A percentile compares a stretch with the other conserved stretches of the same genome.
Conservation (phyloP, 2,329 filamentous ascomycete genomes). For the Monosporascus sp. region DNA sequence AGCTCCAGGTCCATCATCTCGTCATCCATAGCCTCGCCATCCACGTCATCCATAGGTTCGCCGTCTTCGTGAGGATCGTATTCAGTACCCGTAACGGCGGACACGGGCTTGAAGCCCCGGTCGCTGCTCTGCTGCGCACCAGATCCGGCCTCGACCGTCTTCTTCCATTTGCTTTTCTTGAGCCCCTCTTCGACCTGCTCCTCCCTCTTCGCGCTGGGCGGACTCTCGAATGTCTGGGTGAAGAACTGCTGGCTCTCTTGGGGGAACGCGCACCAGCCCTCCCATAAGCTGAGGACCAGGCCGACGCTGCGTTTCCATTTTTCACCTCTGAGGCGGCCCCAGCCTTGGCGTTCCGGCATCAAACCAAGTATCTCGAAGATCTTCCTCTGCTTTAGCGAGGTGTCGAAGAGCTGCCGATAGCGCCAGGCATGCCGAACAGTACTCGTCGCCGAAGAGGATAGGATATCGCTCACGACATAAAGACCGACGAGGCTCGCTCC, state of each 20-base stretch:
- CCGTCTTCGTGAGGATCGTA: conserved; percentile 34
- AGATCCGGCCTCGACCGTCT: conserved; percentile 42
- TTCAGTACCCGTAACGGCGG: conserved; percentile 12
- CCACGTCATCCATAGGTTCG: conserved; percentile 34
- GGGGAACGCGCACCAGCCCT: conserved; percentile 69
- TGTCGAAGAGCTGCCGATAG: conserved; percentile 76
- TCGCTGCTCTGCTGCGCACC: conserved; percentile 15
- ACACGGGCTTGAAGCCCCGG: conserved; percentile 22
- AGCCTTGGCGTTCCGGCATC: conserved; percentile 66
- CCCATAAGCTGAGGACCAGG: conserved; percentile 66
- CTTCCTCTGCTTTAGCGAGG: conserved; percentile 59
- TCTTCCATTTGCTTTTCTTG: conserved; percentile 46
- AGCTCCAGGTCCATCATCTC: conserved; percentile 44
- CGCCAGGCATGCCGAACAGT: conserved; percentile 82
- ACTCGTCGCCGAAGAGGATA: conserved; percentile 71
- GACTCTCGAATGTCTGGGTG: conserved; percentile 64
- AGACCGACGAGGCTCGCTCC: conserved; percentile 73
- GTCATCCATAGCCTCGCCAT: conserved; percentile 42
- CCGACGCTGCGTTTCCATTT: conserved; percentile 78
- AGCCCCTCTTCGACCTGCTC: conserved; percentile 24
- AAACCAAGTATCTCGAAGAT: conserved; percentile 70
- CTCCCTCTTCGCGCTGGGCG: conserved; percentile 47
- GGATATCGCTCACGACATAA: conserved; percentile 72
- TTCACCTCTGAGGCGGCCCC: conserved; percentile 77
- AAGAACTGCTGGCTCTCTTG: conserved; percentile 69